These are phyloP conservation scores for Nicotiana rustica DNA, from an alignment of 305 asterid species.

Conservation along the genomic window DNA sequence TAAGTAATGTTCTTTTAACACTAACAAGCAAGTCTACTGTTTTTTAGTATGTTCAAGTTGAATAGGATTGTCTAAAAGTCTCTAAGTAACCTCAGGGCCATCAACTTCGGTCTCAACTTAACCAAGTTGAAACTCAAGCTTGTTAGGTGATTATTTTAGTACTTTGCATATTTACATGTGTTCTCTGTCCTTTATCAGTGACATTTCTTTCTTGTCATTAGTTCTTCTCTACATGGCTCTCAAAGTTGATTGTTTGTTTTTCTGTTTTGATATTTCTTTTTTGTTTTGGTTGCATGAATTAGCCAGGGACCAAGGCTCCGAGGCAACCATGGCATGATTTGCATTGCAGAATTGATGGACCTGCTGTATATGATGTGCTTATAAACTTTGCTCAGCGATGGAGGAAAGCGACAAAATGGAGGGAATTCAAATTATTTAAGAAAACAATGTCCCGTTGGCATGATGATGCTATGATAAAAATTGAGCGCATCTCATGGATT, in stretches of 20 bases:
- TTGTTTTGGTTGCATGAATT: background rate
- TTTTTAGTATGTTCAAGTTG: slow-evolving; percentile 13
- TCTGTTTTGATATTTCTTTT: slow-evolving; percentile 22
- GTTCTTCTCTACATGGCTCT: slow-evolving; percentile 11
- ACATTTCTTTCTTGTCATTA: slow-evolving; percentile 24
- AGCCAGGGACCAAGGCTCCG: slow-evolving; percentile 86
- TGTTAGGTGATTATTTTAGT: background rate
- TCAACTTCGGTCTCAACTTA: background rate
- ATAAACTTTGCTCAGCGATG: slow-evolving; percentile 93
- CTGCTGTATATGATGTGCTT: slow-evolving; percentile 96
- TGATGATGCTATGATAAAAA: slow-evolving; percentile 87
- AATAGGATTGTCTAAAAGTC: slow-evolving; percentile 10
- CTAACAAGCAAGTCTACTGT: background rate
- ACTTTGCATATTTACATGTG: background rate
- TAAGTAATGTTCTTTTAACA: background rate
- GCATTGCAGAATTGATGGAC: slow-evolving; percentile 91
- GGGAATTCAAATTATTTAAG: slow-evolving; percentile 71
- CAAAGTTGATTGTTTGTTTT: slow-evolving; percentile 4
- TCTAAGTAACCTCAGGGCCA: slow-evolving; percentile 4
- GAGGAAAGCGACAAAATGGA: slow-evolving; percentile 91
- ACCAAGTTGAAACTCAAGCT: slow-evolving; percentile 9
- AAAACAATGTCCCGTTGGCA: slow-evolving; percentile 70
- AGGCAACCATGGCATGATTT: slow-evolving; percentile 98
- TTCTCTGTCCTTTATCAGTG: slow-evolving; percentile 3
- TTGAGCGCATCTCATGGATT: slow-evolving; percentile 93